phyloP scores from a whole-genome alignment of 2,329 filamentous ascomycete genomes.

The Aspergillus fijiensis region DNA sequence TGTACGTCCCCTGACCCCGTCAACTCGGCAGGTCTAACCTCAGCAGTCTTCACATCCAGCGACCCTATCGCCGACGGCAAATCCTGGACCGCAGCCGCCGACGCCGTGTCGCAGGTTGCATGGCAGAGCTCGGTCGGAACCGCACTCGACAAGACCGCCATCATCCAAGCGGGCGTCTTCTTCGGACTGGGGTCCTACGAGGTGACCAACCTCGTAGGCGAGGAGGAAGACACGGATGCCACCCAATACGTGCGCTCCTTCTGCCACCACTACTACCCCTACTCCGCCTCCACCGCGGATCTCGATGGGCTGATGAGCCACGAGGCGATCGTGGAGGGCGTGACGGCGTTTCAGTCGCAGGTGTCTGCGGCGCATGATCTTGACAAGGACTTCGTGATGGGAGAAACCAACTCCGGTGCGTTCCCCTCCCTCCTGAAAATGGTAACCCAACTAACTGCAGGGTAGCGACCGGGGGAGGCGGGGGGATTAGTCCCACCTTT shows the following conservation, averaged over 20 bases:
- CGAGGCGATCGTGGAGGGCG: slow-evolving; percentile 40
- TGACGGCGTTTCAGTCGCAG: slow-evolving; percentile 44
- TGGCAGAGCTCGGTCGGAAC: slow-evolving; percentile 37
- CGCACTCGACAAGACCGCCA: slow-evolving; percentile 26
- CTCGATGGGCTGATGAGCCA: slow-evolving; percentile 50
- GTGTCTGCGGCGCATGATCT: slow-evolving; percentile 39
- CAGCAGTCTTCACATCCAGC: slow-evolving; percentile 23
- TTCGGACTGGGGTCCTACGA: slow-evolving; percentile 38
- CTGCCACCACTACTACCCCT: slow-evolving; percentile 52
- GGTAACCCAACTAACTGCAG: not conserved
- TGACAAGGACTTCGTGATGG: slow-evolving; percentile 50
- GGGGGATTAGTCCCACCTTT: slow-evolving; percentile 48
- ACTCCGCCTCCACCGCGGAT: slow-evolving; percentile 38
- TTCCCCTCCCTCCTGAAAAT: not conserved
- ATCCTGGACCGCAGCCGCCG: slow-evolving; percentile 33
- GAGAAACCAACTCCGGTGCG: slow-evolving; percentile 53
- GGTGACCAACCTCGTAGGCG: slow-evolving; percentile 36
- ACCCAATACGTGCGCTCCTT: slow-evolving; percentile 43
- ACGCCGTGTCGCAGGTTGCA: slow-evolving; percentile 32
- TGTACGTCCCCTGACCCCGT: slow-evolving; percentile 36
- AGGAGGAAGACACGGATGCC: slow-evolving; percentile 38
- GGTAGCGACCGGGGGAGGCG: slow-evolving; percentile 39
- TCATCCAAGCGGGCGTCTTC: slow-evolving; percentile 39
- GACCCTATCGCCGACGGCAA: slow-evolving; percentile 27
- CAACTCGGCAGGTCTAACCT: not conserved